A percentile compares a stretch with the other conserved stretches of the same genome.
Evolutionary conservation across 495 filamentous ascomycete genomes (phyloP).

Genomic region (Clohesyomyces aquaticus): DNA sequence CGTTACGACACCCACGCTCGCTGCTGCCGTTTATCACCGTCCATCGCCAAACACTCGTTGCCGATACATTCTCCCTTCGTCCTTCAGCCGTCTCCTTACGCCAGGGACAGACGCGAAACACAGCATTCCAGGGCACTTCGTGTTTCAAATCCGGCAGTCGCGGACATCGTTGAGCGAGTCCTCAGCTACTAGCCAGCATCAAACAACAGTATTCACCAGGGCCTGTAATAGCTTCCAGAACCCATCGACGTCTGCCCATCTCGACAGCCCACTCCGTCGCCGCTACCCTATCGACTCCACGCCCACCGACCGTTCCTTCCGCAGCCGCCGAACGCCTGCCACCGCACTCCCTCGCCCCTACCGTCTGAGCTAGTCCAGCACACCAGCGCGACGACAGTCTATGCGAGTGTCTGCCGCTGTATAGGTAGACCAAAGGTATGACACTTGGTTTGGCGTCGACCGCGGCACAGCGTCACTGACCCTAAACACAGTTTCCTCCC

Average conservation of each 20-base stretch:
- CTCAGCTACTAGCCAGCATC: conserved; percentile 27
- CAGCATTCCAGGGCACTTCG: conserved; percentile 38
- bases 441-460: conserved; percentile 3
- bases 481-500: conserved; percentile 4
- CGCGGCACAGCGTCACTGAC: conserved; percentile 16
- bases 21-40: conserved; percentile 16
- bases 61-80: conserved; percentile 9
- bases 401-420: conserved; percentile 21
- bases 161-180: conserved; percentile 42
- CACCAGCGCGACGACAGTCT: conserved; percentile 16
- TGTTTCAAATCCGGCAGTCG: conserved; percentile 40
- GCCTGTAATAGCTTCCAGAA: conserved; percentile 1
- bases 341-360: conserved; percentile 2
- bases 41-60: neutral
- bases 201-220: conserved; percentile 1
- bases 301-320: neutral
- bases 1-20: conserved; percentile 26
- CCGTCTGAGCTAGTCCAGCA: neutral
- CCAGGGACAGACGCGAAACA: conserved; percentile 36
- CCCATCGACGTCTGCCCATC: neutral
- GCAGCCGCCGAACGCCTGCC: neutral
- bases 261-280: conserved; percentile 13
- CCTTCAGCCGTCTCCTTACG: conserved; percentile 20
- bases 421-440: conserved; percentile 36
- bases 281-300: neutral